Base-by-base conservation (phyloP, 2,329 filamentous ascomycete species). In the Cucurbitaria berberidis region DNA sequence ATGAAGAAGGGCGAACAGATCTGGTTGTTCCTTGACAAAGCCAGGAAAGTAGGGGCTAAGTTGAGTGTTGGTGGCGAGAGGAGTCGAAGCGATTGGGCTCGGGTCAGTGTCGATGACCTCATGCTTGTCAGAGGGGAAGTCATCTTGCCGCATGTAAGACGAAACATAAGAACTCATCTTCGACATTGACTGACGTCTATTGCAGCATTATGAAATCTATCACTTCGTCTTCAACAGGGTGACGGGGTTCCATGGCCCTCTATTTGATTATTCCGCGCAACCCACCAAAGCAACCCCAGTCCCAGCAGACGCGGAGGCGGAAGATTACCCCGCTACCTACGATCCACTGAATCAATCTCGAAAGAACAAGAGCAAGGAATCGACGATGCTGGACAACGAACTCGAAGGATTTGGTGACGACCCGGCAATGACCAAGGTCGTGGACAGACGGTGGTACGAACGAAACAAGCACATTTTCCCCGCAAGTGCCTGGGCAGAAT, bases 381-480 rank as follows among this genome's bases (percentile, higher is more conserved):
- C 80, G 4, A 47, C 52, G 0, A 48, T 72, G 22, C 47, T 82
- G 88, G 77, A 80, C 46, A 60, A 72, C 3, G 74, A 80, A 24
- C 77, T 82, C 11, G 93, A 97, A 77, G 93, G 93, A 13, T 86
- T 82, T 22, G 76, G 81, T 35, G 89, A 95, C 57, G 93, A 98
- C 64, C 87, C 93, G 0, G 84, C 84, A 3, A 77, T 89, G 57
- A 98, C 93, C 3, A 98, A 97, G 73, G 93, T 99, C 3, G 93
- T 99, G 3, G 93, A 99, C 78, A 84, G 95, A 55, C 82, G 95
- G 55, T 99, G 95, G 95, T 99, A 97, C 74, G 92, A 97, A 79
- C 86, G 88, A 69, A 97, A 98, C 74, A 99, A 98, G 77, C 95
- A 99, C 75, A 98, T 99, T 52, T 99, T 93, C 73, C 95, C 95